phyloP scores from a whole-genome alignment of 2,329 filamentous ascomycete species.

The Ambrosiella beaveri region DNA sequence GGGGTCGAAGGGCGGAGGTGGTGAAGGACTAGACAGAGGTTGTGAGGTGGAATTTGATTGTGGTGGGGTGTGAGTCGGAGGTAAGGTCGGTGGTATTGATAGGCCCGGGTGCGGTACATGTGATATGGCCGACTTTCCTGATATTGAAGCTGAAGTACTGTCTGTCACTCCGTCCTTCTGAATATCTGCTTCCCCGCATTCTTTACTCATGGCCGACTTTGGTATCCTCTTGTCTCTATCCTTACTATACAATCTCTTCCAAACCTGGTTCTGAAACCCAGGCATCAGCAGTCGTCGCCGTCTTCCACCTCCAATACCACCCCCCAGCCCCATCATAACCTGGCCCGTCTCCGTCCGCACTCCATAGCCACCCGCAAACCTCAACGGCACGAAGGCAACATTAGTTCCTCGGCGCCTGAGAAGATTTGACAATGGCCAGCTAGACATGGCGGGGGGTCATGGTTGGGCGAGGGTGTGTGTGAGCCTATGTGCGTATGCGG shows the following conservation, averaged over 20 bases:
- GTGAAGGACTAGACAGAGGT: not conserved
- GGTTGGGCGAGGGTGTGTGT: slow-evolving; percentile 14
- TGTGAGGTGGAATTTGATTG: not conserved
- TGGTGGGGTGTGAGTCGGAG: not conserved
- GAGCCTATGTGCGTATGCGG: too few relatives aligned
- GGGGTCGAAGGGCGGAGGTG: not conserved
- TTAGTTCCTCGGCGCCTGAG: not conserved
- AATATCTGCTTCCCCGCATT: too few relatives aligned
- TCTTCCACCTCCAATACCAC: not conserved
- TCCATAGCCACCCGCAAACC: too few relatives aligned
- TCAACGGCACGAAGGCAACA: too few relatives aligned
- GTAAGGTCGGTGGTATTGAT: not conserved
- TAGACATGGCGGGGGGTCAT: slow-evolving; percentile 28
- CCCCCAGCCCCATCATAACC: too few relatives aligned
- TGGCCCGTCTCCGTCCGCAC: too few relatives aligned
- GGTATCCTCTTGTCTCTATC: not conserved
- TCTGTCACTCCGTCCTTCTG: too few relatives aligned
- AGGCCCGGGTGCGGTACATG: not conserved
- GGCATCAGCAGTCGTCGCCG: not conserved
- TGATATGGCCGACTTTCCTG: not conserved
- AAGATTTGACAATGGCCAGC: slow-evolving; percentile 15
- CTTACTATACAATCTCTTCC: not conserved
- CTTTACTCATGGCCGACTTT: too few relatives aligned
- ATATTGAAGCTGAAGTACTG: not conserved
- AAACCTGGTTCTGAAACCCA: not conserved